phyloP scores from a whole-genome alignment of 768 basidiomycete species.

The Psilocybe cyanescens region DNA sequence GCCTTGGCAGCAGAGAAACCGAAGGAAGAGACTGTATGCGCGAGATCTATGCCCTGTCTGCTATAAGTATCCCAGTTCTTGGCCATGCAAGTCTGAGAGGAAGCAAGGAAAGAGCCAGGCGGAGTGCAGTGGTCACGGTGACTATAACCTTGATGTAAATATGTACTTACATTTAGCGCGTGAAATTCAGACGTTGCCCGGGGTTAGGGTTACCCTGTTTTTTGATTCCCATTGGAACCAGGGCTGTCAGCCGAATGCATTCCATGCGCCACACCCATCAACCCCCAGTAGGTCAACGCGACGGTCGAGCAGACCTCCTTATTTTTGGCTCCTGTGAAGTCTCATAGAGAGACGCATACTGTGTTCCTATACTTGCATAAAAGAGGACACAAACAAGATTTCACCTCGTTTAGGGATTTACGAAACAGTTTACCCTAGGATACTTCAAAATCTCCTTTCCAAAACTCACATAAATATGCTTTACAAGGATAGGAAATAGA shows the following conservation, averaged over 20 bases:
- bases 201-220: conserved; percentile 16
- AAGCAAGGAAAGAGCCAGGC: neutral
- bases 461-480: neutral
- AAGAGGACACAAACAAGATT: neutral
- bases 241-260: neutral
- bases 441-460: conserved; percentile 4
- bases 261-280: conserved; percentile 11
- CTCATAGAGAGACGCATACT: too few relatives aligned
- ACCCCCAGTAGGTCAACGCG: neutral
- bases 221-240: neutral
- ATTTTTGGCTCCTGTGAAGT: neutral
- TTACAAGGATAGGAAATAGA: neutral
- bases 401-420: neutral
- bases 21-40: conserved; percentile 62
- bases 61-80: conserved; percentile 53
- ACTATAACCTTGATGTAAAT: neutral
- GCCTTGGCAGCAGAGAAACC: conserved; percentile 71
- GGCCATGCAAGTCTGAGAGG: conserved; percentile 31
- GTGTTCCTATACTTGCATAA: neutral
- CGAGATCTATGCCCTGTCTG: conserved; percentile 68
- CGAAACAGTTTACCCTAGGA: conserved; percentile 3
- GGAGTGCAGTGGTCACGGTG: conserved; percentile 1
- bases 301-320: too few relatives aligned
- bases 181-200: conserved; percentile 3
- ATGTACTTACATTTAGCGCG: neutral